phyloP scores from a whole-genome alignment of 192 early-diverging fungal genomes.

The Coemansia sp. region DNA sequence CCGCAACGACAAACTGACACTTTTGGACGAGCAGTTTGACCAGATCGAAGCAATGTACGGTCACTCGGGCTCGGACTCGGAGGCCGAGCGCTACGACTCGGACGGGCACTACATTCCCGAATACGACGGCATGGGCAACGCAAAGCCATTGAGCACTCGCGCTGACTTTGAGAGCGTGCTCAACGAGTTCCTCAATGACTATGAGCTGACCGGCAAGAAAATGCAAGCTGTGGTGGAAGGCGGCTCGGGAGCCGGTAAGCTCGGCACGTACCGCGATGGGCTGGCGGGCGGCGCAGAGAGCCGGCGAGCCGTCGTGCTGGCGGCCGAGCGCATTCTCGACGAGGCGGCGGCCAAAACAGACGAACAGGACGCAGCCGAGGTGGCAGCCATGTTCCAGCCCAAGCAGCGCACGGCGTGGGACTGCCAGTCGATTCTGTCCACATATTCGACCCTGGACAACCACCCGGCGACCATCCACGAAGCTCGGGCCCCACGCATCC shows the following conservation, averaged over 20 bases:
- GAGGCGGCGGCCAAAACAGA: conserved; percentile 25
- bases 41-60: conserved; percentile 60
- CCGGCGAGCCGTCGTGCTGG: conserved; percentile 34
- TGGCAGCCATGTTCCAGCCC: conserved; percentile 56
- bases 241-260: conserved; percentile 58
- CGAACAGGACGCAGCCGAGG: conserved; percentile 50
- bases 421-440: conserved; percentile 84
- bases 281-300: conserved; percentile 44
- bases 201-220: conserved; percentile 69
- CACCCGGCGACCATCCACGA: conserved; percentile 82
- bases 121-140: conserved; percentile 56
- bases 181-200: conserved; percentile 76
- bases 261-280: conserved; percentile 62
- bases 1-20: conserved; percentile 84
- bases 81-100: conserved; percentile 56
- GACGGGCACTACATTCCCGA: conserved; percentile 57
- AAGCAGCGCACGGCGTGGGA: conserved; percentile 76
- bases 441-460: conserved; percentile 94
- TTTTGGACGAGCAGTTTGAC: conserved; percentile 95
- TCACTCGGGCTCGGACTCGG: conserved; percentile 29
- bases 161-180: conserved; percentile 74
- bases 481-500: conserved; percentile 58
- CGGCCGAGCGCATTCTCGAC: conserved; percentile 29
- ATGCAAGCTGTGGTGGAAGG: conserved; percentile 70
- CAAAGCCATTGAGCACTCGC: conserved; percentile 56